These are phyloP conservation scores for Paraglomus occultum DNA, from an alignment of 192 early-diverging fungal genomes.

Conservation along the genomic window DNA sequence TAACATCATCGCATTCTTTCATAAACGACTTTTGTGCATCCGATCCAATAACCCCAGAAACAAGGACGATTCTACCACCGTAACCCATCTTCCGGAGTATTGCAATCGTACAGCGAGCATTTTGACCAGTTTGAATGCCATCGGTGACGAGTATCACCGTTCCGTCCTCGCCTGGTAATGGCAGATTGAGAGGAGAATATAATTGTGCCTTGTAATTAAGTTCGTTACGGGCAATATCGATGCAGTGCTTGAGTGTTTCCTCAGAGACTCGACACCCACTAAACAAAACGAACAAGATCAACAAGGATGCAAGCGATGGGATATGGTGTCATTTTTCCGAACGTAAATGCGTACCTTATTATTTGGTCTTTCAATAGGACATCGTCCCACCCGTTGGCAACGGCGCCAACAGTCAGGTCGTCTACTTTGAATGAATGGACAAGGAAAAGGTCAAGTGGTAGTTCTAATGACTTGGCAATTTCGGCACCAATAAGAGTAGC, in stretches of 20 bases:
- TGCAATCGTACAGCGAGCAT: background rate
- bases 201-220: background rate
- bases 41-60: constrained; percentile 20
- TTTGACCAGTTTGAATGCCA: constrained; percentile 29
- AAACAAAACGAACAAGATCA: too few species aligned
- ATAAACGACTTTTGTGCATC: constrained; percentile 28
- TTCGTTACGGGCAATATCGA: background rate
- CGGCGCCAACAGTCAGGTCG: constrained; percentile 20
- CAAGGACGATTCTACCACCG: constrained; percentile 24
- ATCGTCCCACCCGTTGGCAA: background rate
- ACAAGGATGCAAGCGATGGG: too few species aligned
- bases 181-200: background rate
- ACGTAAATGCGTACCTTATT: background rate
- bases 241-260: too few species aligned
- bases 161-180: constrained; percentile 6
- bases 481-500: background rate
- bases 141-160: constrained; percentile 20
- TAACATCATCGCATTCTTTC: constrained; percentile 7
- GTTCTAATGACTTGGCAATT: constrained; percentile 11
- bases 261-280: too few species aligned
- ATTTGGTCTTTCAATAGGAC: constrained; percentile 20
- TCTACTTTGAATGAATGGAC: constrained; percentile 2
- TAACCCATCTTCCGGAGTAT: constrained; percentile 10
- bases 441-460: constrained; percentile 23
- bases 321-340: too few species aligned